phyloP scores from a whole-genome alignment of 495 filamentous ascomycete species.

The Staphylotrichum longicolle region DNA sequence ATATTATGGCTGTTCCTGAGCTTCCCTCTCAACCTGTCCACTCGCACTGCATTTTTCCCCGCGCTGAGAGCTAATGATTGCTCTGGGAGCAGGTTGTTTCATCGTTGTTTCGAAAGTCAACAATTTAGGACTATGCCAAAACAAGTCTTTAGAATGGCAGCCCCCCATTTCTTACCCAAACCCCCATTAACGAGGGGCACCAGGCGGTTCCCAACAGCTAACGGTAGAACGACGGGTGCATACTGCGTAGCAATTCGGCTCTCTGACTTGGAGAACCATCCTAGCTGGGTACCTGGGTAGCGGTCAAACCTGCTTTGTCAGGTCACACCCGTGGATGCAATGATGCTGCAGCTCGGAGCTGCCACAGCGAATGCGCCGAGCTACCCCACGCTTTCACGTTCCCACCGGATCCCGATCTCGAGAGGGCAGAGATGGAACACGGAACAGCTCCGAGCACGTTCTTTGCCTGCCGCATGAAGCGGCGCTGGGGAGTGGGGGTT shows the following conservation, averaged over 20 bases:
- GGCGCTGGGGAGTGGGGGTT: background rate
- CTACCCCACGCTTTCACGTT: background rate
- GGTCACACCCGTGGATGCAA: too few relatives aligned
- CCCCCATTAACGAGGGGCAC: too few relatives aligned
- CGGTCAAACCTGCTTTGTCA: too few relatives aligned
- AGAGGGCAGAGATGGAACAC: background rate
- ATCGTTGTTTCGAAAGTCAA: too few relatives aligned
- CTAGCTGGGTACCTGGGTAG: too few relatives aligned
- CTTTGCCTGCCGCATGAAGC: background rate
- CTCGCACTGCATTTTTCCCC: background rate
- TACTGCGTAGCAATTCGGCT: too few relatives aligned
- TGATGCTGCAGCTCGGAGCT: background rate
- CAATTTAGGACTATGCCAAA: too few relatives aligned
- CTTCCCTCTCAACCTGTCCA: background rate
- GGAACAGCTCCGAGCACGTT: slow-evolving; percentile 2
- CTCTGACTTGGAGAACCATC: too few relatives aligned
- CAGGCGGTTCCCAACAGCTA: too few relatives aligned
- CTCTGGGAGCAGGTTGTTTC: slow-evolving; percentile 1
- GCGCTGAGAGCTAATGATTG: slow-evolving; percentile 19
- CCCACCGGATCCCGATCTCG: slow-evolving; percentile 1
- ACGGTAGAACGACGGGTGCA: too few relatives aligned
- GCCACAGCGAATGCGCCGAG: background rate
- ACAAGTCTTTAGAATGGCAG: too few relatives aligned
- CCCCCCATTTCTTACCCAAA: too few relatives aligned
- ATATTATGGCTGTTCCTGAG: slow-evolving; percentile 32